phyloP scores from a whole-genome alignment of 768 basidiomycete species.

The Lactifluus hygrophoroides region DNA sequence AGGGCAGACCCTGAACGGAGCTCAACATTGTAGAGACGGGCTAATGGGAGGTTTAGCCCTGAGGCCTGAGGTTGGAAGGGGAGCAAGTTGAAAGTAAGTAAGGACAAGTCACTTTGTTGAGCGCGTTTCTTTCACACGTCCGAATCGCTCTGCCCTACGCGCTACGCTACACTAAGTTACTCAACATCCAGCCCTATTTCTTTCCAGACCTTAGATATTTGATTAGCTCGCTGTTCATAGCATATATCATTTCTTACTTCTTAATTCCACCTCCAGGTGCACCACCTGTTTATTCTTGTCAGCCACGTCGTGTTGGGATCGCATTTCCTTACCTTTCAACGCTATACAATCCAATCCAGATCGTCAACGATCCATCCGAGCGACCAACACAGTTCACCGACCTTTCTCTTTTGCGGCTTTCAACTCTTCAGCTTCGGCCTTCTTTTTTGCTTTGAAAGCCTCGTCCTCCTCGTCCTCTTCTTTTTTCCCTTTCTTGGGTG shows the following conservation, averaged over 20 bases:
- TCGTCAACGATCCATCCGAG: neutral
- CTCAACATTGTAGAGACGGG: conserved; percentile 55
- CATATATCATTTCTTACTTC: conserved; percentile 46
- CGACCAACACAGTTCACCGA: conserved; percentile 26
- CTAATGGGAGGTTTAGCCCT: neutral
- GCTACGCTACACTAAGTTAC: too few relatives aligned
- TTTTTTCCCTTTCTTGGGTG: conserved; percentile 75
- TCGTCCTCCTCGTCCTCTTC: conserved; percentile 62
- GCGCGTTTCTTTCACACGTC: neutral
- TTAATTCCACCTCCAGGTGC: conserved; percentile 73
- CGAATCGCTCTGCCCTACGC: too few relatives aligned
- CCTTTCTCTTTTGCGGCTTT: conserved; percentile 72
- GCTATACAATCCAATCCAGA: conserved; percentile 34
- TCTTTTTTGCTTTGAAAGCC: conserved; percentile 71
- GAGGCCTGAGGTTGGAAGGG: neutral
- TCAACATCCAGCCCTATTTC: conserved; percentile 37
- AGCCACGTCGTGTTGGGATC: conserved; percentile 12
- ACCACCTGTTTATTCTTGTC: conserved; percentile 40
- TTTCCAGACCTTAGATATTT: conserved; percentile 49
- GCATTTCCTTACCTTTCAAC: conserved; percentile 40
- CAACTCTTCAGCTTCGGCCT: conserved; percentile 61
- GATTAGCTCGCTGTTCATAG: neutral
- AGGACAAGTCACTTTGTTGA: conserved; percentile 9
- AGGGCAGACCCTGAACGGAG: conserved; percentile 41
- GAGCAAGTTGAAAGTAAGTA: neutral